Evolutionary conservation across 208 protist genomes (phyloP).

Genomic region (Crithidia bombi): DNA sequence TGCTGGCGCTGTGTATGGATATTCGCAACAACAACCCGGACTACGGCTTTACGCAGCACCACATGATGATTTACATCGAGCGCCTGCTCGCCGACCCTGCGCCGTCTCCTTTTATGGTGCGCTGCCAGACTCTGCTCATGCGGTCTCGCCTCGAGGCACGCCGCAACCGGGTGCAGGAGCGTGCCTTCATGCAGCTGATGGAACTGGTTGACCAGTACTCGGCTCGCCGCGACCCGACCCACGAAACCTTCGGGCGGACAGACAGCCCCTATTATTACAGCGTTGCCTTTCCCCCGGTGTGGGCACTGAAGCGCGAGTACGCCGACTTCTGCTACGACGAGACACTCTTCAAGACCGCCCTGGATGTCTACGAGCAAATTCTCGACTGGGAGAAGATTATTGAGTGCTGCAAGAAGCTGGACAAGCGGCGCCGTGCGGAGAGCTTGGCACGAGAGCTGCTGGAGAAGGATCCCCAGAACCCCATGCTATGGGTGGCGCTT

Average conservation of each 20-base stretch:
- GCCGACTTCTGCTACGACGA: conserved; percentile 87
- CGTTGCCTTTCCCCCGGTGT: conserved; percentile 82
- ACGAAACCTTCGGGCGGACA: conserved; percentile 53
- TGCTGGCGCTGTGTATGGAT: conserved; percentile 86
- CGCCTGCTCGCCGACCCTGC: conserved; percentile 80
- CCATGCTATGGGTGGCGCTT: conserved; percentile 89
- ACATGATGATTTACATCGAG: conserved; percentile 91
- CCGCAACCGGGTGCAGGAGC: conserved; percentile 81
- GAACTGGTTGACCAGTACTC: conserved; percentile 88
- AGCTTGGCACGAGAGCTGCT: conserved; percentile 85
- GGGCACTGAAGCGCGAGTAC: conserved; percentile 84
- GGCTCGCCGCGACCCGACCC: conserved; percentile 52
- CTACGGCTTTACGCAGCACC: conserved; percentile 87
- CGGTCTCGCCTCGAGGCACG: conserved; percentile 77
- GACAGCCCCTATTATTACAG: conserved; percentile 82
- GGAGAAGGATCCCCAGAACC: conserved; percentile 81
- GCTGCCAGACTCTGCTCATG: conserved; percentile 74
- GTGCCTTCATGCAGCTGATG: conserved; percentile 90
- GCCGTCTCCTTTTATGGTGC: conserved; percentile 74
- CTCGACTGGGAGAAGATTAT: conserved; percentile 92
- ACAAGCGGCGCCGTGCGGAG: conserved; percentile 87
- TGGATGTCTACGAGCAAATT: conserved; percentile 88
- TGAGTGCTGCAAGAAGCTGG: conserved; percentile 88
- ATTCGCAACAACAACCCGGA: conserved; percentile 90
- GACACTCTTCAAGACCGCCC: conserved; percentile 83